Base-by-base conservation (phyloP, 352 stramenopile species). In the Poterioochromonas sp. region DNA sequence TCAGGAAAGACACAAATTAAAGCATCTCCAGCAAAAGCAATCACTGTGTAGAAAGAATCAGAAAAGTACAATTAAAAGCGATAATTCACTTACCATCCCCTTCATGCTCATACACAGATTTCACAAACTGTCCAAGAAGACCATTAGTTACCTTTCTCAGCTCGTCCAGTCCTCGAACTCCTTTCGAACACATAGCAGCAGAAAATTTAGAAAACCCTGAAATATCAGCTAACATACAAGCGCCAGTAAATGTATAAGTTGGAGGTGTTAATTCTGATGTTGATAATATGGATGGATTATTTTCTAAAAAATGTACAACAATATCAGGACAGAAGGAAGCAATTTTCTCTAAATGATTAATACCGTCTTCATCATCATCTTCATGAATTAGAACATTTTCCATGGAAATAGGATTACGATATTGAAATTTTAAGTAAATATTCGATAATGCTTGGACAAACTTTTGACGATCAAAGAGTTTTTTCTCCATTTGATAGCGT, bases 11-110 rank as follows among this genome's bases (percentile, higher is more conserved):
- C 35, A 71, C 62, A 71, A 35, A 71, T 71, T 32, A 71, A 44
- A 35, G 62, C 62, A 71, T 71, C 62, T 12, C 62, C 62, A n/a
- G 62, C 62, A 71, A 71, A 71, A n/a, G 15, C 62, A 32, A 71
- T 8, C 3, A 71, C 58, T 68, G 34, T 18, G 26, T 18, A 32
- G 47, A 58, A 15, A 26, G 47, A 26, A 15, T 26, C 15, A 58
- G 47, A 58, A 58, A 15, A 15, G 47, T 26, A 26, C 15, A 26
- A 58, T 26, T 26, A 58, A 58, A 26, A 15, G 47, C 26, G 15
- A 58, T 26, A 58, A 15, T 15, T 58, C 15, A 68, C 29, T 68
- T 68, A 68, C 58, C 62, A 49, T 71, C 62, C 2, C 62, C 62
- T 47, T 44, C 34, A 71, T 71, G 39, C 26, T 40, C 29, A 71